A percentile compares a stretch with the other conserved stretches of the same genome.
Evolutionary conservation across 345 rosid species (phyloP).

Genomic region (Citrus medica): DNA sequence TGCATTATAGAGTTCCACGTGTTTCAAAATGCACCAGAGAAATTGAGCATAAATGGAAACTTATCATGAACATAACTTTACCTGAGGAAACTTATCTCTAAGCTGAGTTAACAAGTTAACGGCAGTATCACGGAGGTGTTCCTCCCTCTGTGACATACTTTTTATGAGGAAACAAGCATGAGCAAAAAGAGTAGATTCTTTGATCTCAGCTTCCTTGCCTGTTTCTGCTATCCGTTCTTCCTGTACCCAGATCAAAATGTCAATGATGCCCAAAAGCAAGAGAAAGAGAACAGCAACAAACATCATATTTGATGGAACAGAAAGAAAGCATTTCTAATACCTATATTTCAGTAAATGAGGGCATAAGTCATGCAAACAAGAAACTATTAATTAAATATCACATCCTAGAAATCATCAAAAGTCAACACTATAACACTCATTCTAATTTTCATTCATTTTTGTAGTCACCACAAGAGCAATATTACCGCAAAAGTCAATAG

Average conservation of each 20-base stretch:
- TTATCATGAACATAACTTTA: slow-evolving; percentile 22
- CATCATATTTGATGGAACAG: slow-evolving; percentile 9
- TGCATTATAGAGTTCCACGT: slow-evolving; percentile 34
- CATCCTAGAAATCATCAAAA: background rate
- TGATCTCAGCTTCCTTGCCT: slow-evolving; percentile 73
- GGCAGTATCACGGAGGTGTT: slow-evolving; percentile 80
- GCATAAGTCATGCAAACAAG: slow-evolving; percentile 1
- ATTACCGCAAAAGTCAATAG: background rate
- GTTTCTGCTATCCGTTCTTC: slow-evolving; percentile 78
- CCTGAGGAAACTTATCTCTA: slow-evolving; percentile 98
- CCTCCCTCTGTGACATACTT: slow-evolving; percentile 97
- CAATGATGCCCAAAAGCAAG: slow-evolving; percentile 11
- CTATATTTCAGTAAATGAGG: background rate
- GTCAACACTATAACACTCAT: background rate
- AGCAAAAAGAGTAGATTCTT: slow-evolving; percentile 76
- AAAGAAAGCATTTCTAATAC: background rate
- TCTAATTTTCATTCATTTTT: no score
- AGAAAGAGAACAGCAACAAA: slow-evolving; percentile 9
- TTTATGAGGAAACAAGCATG: slow-evolving; percentile 93
- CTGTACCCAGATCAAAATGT: slow-evolving; percentile 49
- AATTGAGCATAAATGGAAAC: slow-evolving; percentile 5
- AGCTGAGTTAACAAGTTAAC: slow-evolving; percentile 85
- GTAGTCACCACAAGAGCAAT: background rate
- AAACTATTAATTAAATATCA: background rate
- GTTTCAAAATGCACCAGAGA: slow-evolving; percentile 14